Conservation (phyloP, 164 flowering plant species). For the Saururus chinensis region DNA sequence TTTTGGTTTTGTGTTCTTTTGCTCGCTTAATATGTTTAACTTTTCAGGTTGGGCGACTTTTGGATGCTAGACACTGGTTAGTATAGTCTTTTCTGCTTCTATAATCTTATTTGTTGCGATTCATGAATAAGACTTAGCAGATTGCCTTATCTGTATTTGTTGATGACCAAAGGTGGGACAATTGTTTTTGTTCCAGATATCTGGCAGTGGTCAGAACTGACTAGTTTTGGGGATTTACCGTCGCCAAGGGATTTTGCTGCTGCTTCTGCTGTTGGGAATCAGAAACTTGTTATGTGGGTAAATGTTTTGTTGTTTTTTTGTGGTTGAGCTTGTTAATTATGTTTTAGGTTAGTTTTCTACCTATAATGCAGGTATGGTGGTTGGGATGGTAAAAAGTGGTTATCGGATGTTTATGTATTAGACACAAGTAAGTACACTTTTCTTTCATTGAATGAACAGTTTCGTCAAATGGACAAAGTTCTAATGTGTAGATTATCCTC, state of each 20-base stretch:
- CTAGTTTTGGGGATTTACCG: slow-evolving; percentile 92
- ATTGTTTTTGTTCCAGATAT: slow-evolving; percentile 43
- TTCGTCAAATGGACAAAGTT: not conserved
- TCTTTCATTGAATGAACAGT: no score
- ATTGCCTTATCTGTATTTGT: no score
- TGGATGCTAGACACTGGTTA: slow-evolving; percentile 98
- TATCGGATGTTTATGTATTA: slow-evolving; percentile 87
- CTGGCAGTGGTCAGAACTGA: slow-evolving; percentile 98
- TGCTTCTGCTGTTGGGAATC: slow-evolving; percentile 81
- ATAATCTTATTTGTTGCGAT: not conserved
- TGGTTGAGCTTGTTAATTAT: not conserved
- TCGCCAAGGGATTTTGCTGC: slow-evolving; percentile 91
- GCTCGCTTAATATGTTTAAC: not conserved
- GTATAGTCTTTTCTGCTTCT: slow-evolving; percentile 2
- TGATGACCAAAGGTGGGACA: not conserved
- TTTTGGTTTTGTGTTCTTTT: not conserved
- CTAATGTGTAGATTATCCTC: not conserved
- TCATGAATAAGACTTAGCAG: no score
- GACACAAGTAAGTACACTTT: slow-evolving; percentile 78
- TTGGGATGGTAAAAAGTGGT: slow-evolving; percentile 98
- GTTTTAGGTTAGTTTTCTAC: not conserved
- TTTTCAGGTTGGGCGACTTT: slow-evolving; percentile 92
- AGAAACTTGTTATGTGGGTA: slow-evolving; percentile 85
- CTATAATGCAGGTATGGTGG: slow-evolving; percentile 79
- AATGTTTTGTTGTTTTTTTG: not conserved